Base-by-base conservation (phyloP, 2,329 filamentous ascomycete species). In the Cladobotryum protrusum region DNA sequence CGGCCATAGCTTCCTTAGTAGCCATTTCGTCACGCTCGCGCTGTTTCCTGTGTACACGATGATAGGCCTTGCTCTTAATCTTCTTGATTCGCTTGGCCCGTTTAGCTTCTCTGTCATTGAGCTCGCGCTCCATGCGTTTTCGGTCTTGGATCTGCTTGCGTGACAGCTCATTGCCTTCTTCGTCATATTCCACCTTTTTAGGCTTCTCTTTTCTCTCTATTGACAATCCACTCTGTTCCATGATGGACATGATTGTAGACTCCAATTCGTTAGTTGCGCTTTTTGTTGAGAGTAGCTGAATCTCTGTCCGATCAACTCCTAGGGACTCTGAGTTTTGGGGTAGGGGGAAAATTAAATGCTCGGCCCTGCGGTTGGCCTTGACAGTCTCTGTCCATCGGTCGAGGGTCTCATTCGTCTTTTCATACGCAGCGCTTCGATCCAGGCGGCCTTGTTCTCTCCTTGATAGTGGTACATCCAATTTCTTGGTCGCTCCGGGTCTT, bases 31-130 rank as follows among this genome's bases (percentile, higher is more conserved):
- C 66, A 49, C 78, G 73, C 57, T 77, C 68, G 58, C 74, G 61
- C 67, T 83, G 87, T 64, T 86, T 96, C 35, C 92, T 83, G 68
- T 97, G 92, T 13, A 97, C 86, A 41, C 91, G 85, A 49, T 92
- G 87, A 65, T 95, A 99, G 0, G 90, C 82, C 68, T 96, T 99
- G 65, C 88, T 95, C 77, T 99, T 99, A 72, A 99, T 99, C 75
- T 97, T 97, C 73, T 96, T 96, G 70, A 99, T 89, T 19, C 93
- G 85, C 70, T 91, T 95, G 7, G 90, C 82, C 50, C 90, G 86
- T 40, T 90, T 85, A 62, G 95, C 86, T 69, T 97, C 92, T 11
- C 91, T 81, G 60, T 95, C 96, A 56, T 92, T 78, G 7, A 96
- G 72, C 61, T 97, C 92, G 57, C 93, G 79, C 55, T 88, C 83